Conservation (phyloP, 129 eudicot genomes). For the Chrysanthemum lavandulifolium region DNA sequence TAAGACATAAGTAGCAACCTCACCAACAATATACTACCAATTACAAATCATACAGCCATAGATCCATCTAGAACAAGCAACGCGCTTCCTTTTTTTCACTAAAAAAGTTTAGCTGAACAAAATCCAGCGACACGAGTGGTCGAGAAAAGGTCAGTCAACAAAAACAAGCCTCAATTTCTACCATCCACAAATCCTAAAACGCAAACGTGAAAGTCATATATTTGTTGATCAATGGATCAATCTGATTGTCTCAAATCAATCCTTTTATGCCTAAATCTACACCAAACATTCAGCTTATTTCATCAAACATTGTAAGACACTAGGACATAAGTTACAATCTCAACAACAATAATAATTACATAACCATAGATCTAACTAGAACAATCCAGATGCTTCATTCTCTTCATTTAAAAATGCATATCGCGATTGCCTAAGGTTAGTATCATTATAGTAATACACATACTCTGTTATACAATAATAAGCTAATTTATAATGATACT, state of each 20-base stretch:
- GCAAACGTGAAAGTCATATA: no score
- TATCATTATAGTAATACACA: no score
- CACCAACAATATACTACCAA: conserved; percentile 11
- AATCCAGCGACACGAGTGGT: no score
- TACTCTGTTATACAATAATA: not conserved
- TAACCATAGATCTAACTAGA: conserved; percentile 1
- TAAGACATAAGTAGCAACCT: not conserved
- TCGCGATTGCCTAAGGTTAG: no score
- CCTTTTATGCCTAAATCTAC: conserved; percentile 1
- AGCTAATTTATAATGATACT: not conserved
- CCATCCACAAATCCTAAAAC: conserved; percentile 9
- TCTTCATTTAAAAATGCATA: not conserved
- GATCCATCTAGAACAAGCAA: not conserved
- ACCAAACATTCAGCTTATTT: conserved; percentile 10
- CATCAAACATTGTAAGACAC: not conserved
- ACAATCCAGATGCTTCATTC: conserved; percentile 6
- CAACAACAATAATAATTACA: conserved; percentile 9
- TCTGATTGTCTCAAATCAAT: conserved; percentile 1
- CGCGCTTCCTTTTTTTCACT: not conserved
- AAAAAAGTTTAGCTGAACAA: not conserved
- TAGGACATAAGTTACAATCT: not conserved
- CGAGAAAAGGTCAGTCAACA: not conserved
- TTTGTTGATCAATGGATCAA: no score
- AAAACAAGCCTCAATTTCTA: conserved; percentile 10
- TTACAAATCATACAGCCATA: conserved; percentile 10